Evolutionary conservation across 345 rosid species (phyloP), one percentile per base, ranked within the genome.

Genomic region (Salix dunnii): DNA sequence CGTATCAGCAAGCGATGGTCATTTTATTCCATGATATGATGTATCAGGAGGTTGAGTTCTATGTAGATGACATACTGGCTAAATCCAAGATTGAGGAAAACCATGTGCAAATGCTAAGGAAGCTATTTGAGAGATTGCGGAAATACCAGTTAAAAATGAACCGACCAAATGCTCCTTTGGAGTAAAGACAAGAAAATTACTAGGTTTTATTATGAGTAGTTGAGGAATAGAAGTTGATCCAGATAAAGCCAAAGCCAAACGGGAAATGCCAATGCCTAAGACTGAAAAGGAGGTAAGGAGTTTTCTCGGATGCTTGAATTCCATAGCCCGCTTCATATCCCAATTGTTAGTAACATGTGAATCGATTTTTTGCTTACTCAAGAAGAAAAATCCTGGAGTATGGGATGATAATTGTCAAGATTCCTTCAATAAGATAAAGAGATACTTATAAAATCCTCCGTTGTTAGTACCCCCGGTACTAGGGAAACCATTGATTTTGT

Each of bases 391-490:
- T 6, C 64, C 5, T 2, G 4, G 14, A 5, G 4, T 8, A n/a
- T 60, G 64, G 64, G 30, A 60, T 2, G 2, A 60, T 3, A 5
- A n/a, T 0, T 60, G 3, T 1, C 1, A 23, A 2, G 12, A 60
- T 8, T 30, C 64, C 14, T 60, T 60, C 2, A 1, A 60, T 18
- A 7, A 7, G 11, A 60, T 60, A 4, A 60, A 60, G 0, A 23
- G n/a, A 0, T 60, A 21, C 0, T 27, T 60, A 2, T 1, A 3
- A 8, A 23, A 60, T 8, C 17, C 30, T 0, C 9, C n/a, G 0
- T 0, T 60, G 0, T 2, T 60, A 23, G 64, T 23, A 6, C 28
- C 14, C 1, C 30, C 10, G 23, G 1, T n/a, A 10, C 28, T 1
- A 7, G 7, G 21, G 3, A 2, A 4, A 0, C 64, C 64, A 2